Evolutionary conservation across 2,329 filamentous ascomycete genomes (phyloP).

Genomic region (Aspergillus persii): DNA sequence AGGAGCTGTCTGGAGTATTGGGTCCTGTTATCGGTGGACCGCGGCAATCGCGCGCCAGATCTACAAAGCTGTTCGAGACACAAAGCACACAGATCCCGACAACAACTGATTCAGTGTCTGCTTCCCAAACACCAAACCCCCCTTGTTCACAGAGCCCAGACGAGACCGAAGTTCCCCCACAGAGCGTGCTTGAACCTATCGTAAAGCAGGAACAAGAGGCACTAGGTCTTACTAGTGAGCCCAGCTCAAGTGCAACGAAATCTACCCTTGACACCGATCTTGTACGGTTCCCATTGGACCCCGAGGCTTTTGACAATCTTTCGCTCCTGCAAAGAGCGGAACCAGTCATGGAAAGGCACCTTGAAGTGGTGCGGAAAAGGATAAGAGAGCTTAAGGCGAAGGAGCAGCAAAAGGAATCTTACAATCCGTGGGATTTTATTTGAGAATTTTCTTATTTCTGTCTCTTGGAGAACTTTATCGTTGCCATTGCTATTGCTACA

Average conservation of each 20-base stretch:
- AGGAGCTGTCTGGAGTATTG: too few relatives aligned
- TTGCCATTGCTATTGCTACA: background rate
- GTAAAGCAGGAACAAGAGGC: background rate
- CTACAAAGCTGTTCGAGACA: too few relatives aligned
- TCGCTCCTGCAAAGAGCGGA: conserved; percentile 2
- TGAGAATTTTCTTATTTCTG: background rate
- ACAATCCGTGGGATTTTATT: background rate
- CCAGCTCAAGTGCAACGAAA: background rate
- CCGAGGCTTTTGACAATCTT: conserved; percentile 8
- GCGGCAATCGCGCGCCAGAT: too few relatives aligned
- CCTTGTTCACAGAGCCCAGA: background rate
- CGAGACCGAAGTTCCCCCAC: background rate
- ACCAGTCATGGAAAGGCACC: background rate
- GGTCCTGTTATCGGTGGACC: too few relatives aligned
- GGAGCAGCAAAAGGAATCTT: background rate
- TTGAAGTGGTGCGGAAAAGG: background rate
- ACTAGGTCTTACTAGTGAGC: background rate
- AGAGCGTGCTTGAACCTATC: background rate
- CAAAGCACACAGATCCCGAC: too few relatives aligned
- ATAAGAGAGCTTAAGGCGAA: background rate
- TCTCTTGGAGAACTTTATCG: background rate
- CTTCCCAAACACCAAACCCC: background rate
- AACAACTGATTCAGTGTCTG: too few relatives aligned
- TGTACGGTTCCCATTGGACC: conserved; percentile 9
- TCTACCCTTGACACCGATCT: conserved; percentile 4